Evolutionary conservation across 2,329 filamentous ascomycete species (phyloP), one percentile per base, ranked within the genome.

Genomic region (Penicillium concentricum): DNA sequence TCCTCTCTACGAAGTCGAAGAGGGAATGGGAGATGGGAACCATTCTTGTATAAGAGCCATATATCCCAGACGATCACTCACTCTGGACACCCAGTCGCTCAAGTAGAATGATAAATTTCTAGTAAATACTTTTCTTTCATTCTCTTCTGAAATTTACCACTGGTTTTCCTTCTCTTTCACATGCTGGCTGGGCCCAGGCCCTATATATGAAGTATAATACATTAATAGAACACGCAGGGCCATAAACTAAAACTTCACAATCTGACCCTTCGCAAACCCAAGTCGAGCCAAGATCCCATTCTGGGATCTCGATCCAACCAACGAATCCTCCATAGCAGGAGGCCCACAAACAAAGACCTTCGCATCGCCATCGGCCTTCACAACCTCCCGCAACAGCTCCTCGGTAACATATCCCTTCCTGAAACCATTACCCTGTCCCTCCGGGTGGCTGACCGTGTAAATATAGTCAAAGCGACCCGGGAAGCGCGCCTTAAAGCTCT

Each of bases 341-440:
- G 88, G 88, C 0, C 88, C 87, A 67, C 87, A 89, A 1, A 90
- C 77, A 65, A 89, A 87, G 0, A 90, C 84, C 72, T 87, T 87
- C 2, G 61, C 77, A 30, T 79, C 74, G 59, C 73, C 72, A 58
- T 58, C 66, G n/a, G 64, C 66, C 6, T 74, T 72, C 13, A 83
- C 68, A n/a, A 76, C 77, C 60, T 83, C 77, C 59, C 78, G 70
- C 56, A 90, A 65, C 34, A 89, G 64, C 55, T 81, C 77, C 67
- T 78, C 80, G 2, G 81, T 83, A 9, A 91, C 78, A 56, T 82
- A 82, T 0, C 87, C 87, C 66, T 80, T 84, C 12, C 75, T 69
- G 53, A 80, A 74, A 0, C 64, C 65, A 13, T 77, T 79, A 2
- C 72, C 76, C 0, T 77, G 44, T 2, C 55, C 71, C 0, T 56